Evolutionary conservation across 2,329 filamentous ascomycete genomes (phyloP).

Genomic region (Verticillium zaregamsianum): DNA sequence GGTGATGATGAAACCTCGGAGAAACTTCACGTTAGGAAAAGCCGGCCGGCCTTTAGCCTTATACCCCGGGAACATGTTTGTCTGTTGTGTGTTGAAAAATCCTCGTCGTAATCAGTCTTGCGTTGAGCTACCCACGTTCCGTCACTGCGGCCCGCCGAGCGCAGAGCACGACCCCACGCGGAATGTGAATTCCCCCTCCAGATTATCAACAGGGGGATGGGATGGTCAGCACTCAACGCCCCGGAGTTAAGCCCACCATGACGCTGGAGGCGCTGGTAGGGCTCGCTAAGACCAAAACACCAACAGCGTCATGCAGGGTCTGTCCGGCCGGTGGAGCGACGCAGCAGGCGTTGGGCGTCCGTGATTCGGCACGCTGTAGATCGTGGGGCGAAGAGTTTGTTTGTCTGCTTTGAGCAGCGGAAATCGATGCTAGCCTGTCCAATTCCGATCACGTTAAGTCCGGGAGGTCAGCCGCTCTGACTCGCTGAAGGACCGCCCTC

Average conservation of each 20-base stretch:
- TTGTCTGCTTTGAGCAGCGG: neutral
- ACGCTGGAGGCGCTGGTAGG: neutral
- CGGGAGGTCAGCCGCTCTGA: neutral
- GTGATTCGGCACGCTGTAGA: neutral
- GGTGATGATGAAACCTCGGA: neutral
- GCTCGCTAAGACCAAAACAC: neutral
- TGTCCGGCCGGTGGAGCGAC: neutral
- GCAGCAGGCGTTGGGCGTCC: neutral
- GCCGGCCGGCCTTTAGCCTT: neutral
- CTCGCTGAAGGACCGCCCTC: neutral
- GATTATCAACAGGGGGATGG: neutral
- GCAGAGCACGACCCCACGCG: neutral
- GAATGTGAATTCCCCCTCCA: neutral
- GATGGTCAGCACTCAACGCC: neutral
- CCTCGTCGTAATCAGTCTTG: neutral
- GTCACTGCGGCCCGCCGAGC: neutral
- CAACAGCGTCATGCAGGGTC: neutral
- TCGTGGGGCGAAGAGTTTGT: neutral
- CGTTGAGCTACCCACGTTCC: neutral
- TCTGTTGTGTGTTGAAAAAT: neutral
- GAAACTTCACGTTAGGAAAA: neutral
- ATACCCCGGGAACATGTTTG: neutral
- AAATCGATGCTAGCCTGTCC: neutral
- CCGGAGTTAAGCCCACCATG: neutral
- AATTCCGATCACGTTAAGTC: neutral